Evolutionary conservation across 1,284 basidiomycete genomes (phyloP).

Genomic region (Marasmius fiardii): DNA sequence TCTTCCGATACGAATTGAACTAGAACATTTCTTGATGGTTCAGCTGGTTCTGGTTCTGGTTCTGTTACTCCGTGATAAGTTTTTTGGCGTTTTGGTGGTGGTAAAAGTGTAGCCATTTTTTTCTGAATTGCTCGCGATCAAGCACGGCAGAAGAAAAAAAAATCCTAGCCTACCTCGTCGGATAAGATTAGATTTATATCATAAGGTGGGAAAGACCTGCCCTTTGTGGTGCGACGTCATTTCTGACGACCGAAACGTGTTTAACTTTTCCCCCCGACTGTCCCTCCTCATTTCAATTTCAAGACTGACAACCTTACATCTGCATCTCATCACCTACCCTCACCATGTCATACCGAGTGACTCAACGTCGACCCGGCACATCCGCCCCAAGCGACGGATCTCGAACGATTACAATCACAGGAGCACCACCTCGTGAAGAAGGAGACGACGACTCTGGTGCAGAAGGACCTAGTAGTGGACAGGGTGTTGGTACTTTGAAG

Average conservation of each 20-base stretch:
- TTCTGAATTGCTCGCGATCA: background rate
- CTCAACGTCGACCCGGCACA: constrained; percentile 29
- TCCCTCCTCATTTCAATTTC: background rate
- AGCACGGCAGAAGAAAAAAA: background rate
- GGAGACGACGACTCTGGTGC: constrained; percentile 23
- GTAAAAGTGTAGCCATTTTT: constrained; percentile 76
- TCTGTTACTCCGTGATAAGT: constrained; percentile 71
- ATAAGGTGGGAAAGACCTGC: background rate
- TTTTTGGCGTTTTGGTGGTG: constrained; percentile 84
- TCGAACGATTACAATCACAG: constrained; percentile 50
- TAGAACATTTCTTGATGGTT: constrained; percentile 67
- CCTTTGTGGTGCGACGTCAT: background rate
- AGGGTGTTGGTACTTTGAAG: constrained; percentile 43
- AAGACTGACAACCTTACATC: background rate
- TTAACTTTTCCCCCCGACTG: background rate
- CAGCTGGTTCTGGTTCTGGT: constrained; percentile 52
- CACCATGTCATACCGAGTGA: constrained; percentile 15
- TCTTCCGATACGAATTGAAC: constrained; percentile 92
- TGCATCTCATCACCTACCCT: background rate
- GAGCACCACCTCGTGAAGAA: constrained; percentile 34
- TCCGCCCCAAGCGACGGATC: constrained; percentile 52
- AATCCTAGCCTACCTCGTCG: background rate
- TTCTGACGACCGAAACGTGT: background rate
- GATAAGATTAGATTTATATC: background rate
- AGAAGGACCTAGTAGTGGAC: background rate